Evolutionary conservation across 169 alveolate species (phyloP), one percentile per base, ranked within the genome.

Genomic region (Theileria equi): DNA sequence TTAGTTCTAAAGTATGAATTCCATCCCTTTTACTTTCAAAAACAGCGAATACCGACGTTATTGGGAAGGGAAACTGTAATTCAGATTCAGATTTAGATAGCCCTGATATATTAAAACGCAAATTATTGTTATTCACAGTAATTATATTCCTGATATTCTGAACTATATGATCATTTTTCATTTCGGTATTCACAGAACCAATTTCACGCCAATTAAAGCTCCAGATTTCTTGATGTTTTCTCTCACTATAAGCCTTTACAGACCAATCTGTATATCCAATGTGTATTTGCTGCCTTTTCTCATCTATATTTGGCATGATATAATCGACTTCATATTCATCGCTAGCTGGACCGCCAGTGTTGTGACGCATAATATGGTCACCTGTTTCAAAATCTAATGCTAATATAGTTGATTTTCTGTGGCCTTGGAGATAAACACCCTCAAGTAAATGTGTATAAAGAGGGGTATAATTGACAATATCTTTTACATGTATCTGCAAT

Each of bases 391-490:
- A 67, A 32, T 77, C 81, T 49, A 67, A 61, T 1, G 86, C 80
- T 55, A 77, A 29, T 10, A 86, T 78, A 45, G 82, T 64, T 6
- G 89, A 76, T 28, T 77, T 61, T 49, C 92, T 54, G 7, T 88
- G 60, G 5, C 92, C 92, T 45, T 78, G 84, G 50, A 86, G 82
- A 28, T 81, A 72, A 19, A 86, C 86, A 19, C 86, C 82, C 7
- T 82, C 88, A 47, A 86, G 82, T 34, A 86, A 74, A 6, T 89
- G 90, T 8, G 92, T 81, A 34, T 72, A 50, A 54, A 86, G 81
- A 21, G 92, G 92, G 16, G 92, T 81, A 69, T 64, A 81, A 55
- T 86, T 86, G 36, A 86, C 92, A 26, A 86, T 86, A 59, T 86
- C 90, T 26, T 80, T 79, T 38, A 86, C 88, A 45, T 81, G 84